Conservation (phyloP, 1,139 yeast genomes). For the Meyerozyma guilliermondii region DNA sequence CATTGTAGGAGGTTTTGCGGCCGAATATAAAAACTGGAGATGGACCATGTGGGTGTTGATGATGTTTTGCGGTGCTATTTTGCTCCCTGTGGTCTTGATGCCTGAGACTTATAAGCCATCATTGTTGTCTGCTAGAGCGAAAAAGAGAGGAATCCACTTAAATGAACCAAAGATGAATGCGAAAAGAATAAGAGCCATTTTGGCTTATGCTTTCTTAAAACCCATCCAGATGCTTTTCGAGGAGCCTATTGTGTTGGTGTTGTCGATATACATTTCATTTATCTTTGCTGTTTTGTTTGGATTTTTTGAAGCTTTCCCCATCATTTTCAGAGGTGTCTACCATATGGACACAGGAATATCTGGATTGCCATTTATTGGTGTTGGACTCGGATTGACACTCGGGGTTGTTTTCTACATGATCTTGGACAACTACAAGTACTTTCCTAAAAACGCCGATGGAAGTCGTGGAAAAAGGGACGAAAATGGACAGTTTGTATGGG, state of each 20-base stretch:
- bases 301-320: conserved; percentile 73
- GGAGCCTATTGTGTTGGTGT: conserved; percentile 67
- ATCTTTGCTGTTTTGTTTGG: conserved; percentile 73
- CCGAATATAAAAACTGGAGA: conserved; percentile 63
- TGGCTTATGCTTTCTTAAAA: conserved; percentile 47
- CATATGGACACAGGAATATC: conserved; percentile 53
- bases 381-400: conserved; percentile 56
- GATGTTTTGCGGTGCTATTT: conserved; percentile 63
- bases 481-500: conserved; percentile 44
- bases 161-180: conserved; percentile 23
- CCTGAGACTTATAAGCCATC: conserved; percentile 72
- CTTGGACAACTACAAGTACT: conserved; percentile 44
- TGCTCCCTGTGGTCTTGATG: conserved; percentile 50
- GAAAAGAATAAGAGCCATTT: conserved; percentile 18
- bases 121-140: conserved; percentile 53
- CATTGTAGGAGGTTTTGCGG: conserved; percentile 74
- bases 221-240: conserved; percentile 61
- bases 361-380: conserved; percentile 66
- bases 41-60: conserved; percentile 77
- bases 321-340: conserved; percentile 62
- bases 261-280: conserved; percentile 65
- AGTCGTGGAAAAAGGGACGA: conserved; percentile 52
- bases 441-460: conserved; percentile 60
- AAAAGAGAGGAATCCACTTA: conserved; percentile 49
- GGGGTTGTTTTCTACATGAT: conserved; percentile 50